Base-by-base conservation (phyloP, 2,329 filamentous ascomycete species). In the Gaeumannomyces sp. region DNA sequence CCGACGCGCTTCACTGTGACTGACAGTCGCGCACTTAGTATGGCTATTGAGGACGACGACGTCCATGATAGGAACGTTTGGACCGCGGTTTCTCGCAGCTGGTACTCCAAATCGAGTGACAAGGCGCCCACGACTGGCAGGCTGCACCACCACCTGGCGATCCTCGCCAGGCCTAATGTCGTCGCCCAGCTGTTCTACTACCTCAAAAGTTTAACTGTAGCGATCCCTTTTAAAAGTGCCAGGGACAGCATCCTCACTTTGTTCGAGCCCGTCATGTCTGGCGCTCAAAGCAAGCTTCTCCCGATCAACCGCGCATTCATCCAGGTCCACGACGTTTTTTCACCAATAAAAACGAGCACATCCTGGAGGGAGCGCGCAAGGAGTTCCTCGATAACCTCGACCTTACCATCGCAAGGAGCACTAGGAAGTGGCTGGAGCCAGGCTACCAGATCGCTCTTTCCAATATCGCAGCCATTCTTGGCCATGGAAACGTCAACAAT, bases 31-130 rank as follows among this genome's bases (percentile, higher is more conserved):
- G n/a, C n/a, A n/a, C 19, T 6, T 50, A 35, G 89, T 0, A 97
- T 97, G 93, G 92, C 93, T 0, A 93, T 97, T 59, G 93, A 97
- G 73, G 90, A 96, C 57, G 86, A 90, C 31, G 89, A 95, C 67
- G 81, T 90, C 28, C 77, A 84, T 2, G 89, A 94, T 64, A 80
- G 90, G 0, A 91, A 96, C 62, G 85, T 87, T 0, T 98, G 94
- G 93, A 91, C 90, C 0, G 83, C 84, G 0, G 91, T 97, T 0
- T 89, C 90, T 0, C 80, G 88, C 0, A 87, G 89, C 58, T 98
- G 93, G 95, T 97, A 96, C 69, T 88, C 85, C 3, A 90, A 90
- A 69, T 91, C 92, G 0, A 90, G 91, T 0, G 90, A 96, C 69
- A 88, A 88, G 33, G 86, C 86, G 0, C 92, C 93, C 0, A 84